Evolutionary conservation across 371 early-diverging fungal genomes (phyloP).

Genomic region (Fennellomyces sp.): DNA sequence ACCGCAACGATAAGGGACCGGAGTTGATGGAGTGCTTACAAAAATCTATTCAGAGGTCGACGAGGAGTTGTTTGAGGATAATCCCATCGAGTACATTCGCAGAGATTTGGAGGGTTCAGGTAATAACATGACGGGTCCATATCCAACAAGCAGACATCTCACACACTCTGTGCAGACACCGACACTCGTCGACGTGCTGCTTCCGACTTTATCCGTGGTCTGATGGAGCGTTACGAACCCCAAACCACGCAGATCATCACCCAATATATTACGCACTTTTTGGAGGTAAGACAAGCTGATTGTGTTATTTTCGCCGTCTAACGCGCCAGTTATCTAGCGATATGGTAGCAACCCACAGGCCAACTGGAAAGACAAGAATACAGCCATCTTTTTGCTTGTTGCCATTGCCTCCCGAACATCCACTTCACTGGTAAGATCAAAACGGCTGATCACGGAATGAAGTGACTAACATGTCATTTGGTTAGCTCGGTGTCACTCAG

Average conservation of each 20-base stretch:
- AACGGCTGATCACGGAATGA: background rate
- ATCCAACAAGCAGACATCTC: background rate
- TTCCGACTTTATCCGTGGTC: constrained; percentile 90
- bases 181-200: constrained; percentile 94
- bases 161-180: constrained; percentile 52
- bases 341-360: constrained; percentile 68
- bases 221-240: constrained; percentile 83
- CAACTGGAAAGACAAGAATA: constrained; percentile 97
- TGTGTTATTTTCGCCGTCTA: background rate
- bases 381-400: constrained; percentile 89
- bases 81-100: constrained; percentile 92
- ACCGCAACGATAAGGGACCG: constrained; percentile 3
- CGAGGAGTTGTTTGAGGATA: constrained; percentile 95
- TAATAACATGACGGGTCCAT: constrained; percentile 11
- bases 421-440: constrained; percentile 47
- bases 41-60: constrained; percentile 71
- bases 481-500: constrained; percentile 76
- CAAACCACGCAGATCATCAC: constrained; percentile 85
- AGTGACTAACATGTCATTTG: background rate
- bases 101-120: constrained; percentile 93
- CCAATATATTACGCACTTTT: constrained; percentile 72
- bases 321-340: constrained; percentile 31
- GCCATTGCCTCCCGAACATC: constrained; percentile 79
- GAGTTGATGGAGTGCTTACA: background rate
- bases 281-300: constrained; percentile 49